Percentiles rank a stretch among this genome's conserved stretches.
Evolutionary conservation across 202 grass and related monocot genomes (phyloP).

Genomic region (Zizania palustris): DNA sequence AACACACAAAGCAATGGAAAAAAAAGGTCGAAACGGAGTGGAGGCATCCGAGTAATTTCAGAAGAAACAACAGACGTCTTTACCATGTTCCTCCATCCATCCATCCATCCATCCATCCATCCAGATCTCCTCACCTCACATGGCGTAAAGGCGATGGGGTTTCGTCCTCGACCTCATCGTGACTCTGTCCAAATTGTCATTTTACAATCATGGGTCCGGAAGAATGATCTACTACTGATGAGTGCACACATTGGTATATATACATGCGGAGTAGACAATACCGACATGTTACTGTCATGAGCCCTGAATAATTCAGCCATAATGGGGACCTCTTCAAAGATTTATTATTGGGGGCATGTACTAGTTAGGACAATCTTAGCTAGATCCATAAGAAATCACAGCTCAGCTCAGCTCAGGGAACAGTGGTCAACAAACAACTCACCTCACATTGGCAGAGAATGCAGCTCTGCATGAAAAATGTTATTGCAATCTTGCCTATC

Average conservation of each 20-base stretch:
- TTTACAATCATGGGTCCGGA: slow-evolving; percentile 32
- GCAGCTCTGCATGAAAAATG: not conserved
- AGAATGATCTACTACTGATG: slow-evolving; percentile 3
- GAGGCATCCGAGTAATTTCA: slow-evolving; percentile 33
- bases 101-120: no score
- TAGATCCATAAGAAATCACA: not conserved
- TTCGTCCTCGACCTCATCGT: slow-evolving; percentile 30
- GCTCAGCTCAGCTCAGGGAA: slow-evolving; percentile 15
- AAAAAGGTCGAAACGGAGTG: not conserved
- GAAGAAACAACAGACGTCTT: slow-evolving; percentile 41
- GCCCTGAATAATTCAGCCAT: slow-evolving; percentile 16
- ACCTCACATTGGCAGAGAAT: not conserved
- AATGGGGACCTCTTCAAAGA: not conserved
- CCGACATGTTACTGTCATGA: not conserved
- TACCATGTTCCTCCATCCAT: slow-evolving; percentile 16
- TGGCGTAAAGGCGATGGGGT: slow-evolving; percentile 45
- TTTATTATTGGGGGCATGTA: not conserved
- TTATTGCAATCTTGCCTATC: slow-evolving; percentile 28
- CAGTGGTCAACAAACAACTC: not conserved
- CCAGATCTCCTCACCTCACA: slow-evolving; percentile 45
- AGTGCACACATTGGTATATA: slow-evolving; percentile 6
- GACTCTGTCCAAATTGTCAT: slow-evolving; percentile 31
- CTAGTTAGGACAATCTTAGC: slow-evolving; percentile 6
- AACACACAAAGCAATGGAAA: not conserved
- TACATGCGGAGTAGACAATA: slow-evolving; percentile 31